These are phyloP conservation scores for Colletotrichum lindemuthianum DNA, from an alignment of 2,329 filamentous ascomycete species.

Conservation along the genomic window DNA sequence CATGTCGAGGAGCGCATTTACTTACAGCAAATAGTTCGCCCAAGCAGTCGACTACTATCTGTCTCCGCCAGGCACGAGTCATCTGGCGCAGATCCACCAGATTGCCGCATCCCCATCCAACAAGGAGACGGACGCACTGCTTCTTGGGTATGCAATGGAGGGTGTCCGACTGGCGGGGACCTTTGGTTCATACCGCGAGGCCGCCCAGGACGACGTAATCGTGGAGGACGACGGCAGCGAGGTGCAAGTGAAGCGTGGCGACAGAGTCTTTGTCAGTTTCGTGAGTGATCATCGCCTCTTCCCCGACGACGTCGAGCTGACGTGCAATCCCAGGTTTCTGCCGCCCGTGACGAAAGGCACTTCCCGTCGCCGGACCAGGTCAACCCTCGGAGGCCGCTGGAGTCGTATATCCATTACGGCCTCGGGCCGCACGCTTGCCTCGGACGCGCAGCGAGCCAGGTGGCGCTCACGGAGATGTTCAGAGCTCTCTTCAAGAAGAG, in stretches of 20 bases:
- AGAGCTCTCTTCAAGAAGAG: conserved; percentile 70
- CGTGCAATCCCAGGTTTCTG: conserved; percentile 46
- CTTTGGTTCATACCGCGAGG: conserved; percentile 69
- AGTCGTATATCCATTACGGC: conserved; percentile 72
- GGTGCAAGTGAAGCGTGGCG: conserved; percentile 63
- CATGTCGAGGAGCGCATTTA: background rate
- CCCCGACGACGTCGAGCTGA: background rate
- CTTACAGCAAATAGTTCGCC: conserved; percentile 64
- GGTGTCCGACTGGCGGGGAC: conserved; percentile 75
- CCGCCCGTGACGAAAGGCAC: conserved; percentile 63
- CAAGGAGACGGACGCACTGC: conserved; percentile 68
- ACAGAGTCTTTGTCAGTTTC: conserved; percentile 72
- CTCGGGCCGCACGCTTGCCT: conserved; percentile 71
- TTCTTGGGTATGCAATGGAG: conserved; percentile 78
- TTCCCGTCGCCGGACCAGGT: conserved; percentile 72
- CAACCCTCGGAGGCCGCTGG: conserved; percentile 70
- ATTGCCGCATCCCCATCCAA: conserved; percentile 65
- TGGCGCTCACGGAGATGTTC: conserved; percentile 75
- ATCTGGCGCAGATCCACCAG: conserved; percentile 69
- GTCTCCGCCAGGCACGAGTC: conserved; percentile 60
- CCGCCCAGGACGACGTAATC: conserved; percentile 56
- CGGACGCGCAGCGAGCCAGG: conserved; percentile 67
- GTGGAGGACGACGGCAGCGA: conserved; percentile 61
- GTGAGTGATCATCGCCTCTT: conserved; percentile 47
- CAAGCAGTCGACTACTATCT: conserved; percentile 80